Base-by-base conservation (phyloP, 2,329 filamentous ascomycete species). In the Akanthomyces dipterigenus region DNA sequence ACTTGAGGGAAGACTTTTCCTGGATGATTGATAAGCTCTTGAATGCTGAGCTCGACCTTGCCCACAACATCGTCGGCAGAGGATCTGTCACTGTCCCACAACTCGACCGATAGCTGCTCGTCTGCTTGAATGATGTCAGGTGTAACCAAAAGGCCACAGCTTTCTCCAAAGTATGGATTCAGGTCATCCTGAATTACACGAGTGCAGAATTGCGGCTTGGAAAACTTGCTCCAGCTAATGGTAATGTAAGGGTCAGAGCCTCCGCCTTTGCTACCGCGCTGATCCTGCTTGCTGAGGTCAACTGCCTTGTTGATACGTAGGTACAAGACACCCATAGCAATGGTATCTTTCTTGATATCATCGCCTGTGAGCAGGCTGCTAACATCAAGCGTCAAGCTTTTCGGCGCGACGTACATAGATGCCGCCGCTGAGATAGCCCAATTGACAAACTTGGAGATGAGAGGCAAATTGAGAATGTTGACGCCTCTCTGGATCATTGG, bases 391-490 rank as follows among this genome's bases (percentile, higher is more conserved):
- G 91, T 92, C 88, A 98, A 88, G 12, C 88, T 95, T 75, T 97
- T 97, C 9, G 93, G 93, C 2, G 93, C 93, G 28, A 97, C 92
- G 65, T 97, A 97, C 83, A 96, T 89, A 70, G 87, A 89, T 3
- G 89, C 89, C 0, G 93, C 91, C 0, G 95, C 87, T 42, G 87
- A 87, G 67, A 98, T 96, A 5, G 93, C 91, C 77, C 93, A 96
- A 75, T 97, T 96, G 74, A 97, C 93, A 70, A 99, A 98, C 69
- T 96, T 96, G 16, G 91, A 96, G 68, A 98, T 97, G 42, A 98
- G 74, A 0, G 93, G 93, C 11, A 98, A 78, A 67, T 98, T 96
- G 28, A 98, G 78, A 50, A 98, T 86, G 67, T 98, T 98, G 63
- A 96, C 87, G 2, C 92, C 93, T 65, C 86, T 88, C 71, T 95